phyloP scores from a whole-genome alignment of 2,329 filamentous ascomycete species.

The Fusarium sp. region DNA sequence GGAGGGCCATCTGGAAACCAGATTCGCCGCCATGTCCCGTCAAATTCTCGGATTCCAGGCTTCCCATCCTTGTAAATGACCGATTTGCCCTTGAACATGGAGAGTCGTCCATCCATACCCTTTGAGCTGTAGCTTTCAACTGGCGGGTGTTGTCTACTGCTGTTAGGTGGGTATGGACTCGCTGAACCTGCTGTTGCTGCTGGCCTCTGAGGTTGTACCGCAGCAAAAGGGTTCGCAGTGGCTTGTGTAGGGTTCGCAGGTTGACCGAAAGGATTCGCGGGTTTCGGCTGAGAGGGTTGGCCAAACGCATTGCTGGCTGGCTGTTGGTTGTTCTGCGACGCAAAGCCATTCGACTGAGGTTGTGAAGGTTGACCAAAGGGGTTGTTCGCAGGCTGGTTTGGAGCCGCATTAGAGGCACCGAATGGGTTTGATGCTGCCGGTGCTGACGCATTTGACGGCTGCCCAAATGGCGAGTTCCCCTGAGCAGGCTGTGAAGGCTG shows the following conservation, averaged over 20 bases:
- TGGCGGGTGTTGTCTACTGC: conserved; percentile 58
- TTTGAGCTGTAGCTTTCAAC: conserved; percentile 57
- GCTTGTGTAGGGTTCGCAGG: conserved; percentile 30
- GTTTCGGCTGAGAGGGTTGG: conserved; percentile 33
- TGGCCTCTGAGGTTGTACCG: conserved; percentile 14
- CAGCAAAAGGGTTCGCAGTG: conserved; percentile 43
- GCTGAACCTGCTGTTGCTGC: conserved; percentile 24
- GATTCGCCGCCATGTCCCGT: conserved; percentile 71
- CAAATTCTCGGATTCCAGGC: conserved; percentile 62
- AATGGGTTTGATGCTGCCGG: conserved; percentile 45
- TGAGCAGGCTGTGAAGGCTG: conserved; percentile 34
- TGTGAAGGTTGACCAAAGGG: conserved; percentile 46
- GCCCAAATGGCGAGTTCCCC: conserved; percentile 37
- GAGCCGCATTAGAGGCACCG: conserved; percentile 30
- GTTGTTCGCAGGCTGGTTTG: conserved; percentile 34
- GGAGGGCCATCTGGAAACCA: conserved; percentile 81
- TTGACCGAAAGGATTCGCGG: conserved; percentile 43
- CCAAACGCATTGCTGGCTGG: conserved; percentile 41
- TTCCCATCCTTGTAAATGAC: conserved; percentile 66
- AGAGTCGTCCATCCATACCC: conserved; percentile 58
- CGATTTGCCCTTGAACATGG: conserved; percentile 71
- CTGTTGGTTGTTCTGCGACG: conserved; percentile 38
- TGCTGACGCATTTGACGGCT: conserved; percentile 14
- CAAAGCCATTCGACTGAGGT: conserved; percentile 38
- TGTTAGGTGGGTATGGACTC: conserved; percentile 58